Percentiles rank a stretch among this genome's conserved stretches.
Conservation (phyloP, 2,329 filamentous ascomycete species). For the Thyridium curvatum region DNA sequence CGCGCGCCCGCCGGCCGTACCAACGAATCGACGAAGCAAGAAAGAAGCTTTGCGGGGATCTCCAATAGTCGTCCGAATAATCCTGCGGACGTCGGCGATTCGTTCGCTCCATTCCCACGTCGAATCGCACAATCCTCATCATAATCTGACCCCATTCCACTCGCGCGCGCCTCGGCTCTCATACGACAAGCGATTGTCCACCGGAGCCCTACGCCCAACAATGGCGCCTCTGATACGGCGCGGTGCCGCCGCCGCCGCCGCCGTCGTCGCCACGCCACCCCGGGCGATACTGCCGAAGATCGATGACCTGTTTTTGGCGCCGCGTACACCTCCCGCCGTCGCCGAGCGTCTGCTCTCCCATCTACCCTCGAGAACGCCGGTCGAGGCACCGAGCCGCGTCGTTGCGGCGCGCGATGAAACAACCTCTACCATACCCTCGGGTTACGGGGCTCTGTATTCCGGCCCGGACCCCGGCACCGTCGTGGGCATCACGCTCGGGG, state of each 20-base stretch:
- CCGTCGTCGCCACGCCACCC: background rate
- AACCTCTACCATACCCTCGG: constrained; percentile 19
- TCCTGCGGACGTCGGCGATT: too few relatives aligned
- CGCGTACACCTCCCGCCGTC: background rate
- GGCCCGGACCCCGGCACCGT: constrained; percentile 26
- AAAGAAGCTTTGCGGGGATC: too few relatives aligned
- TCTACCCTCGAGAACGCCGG: constrained; percentile 2
- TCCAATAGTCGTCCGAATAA: too few relatives aligned
- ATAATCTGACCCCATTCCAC: too few relatives aligned
- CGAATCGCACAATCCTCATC: too few relatives aligned
- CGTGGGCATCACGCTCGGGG: constrained; percentile 30
- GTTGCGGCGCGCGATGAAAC: constrained; percentile 11
- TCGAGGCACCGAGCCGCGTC: constrained; percentile 8
- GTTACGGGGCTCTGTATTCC: constrained; percentile 17
- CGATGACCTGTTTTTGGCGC: background rate
- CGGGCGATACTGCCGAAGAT: background rate
- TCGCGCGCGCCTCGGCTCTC: too few relatives aligned
- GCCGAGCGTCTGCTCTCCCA: constrained; percentile 1
- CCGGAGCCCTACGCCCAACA: too few relatives aligned
- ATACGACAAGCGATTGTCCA: too few relatives aligned
- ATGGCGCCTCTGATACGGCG: background rate
- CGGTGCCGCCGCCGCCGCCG: background rate
- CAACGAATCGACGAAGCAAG: too few relatives aligned
- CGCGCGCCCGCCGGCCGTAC: too few relatives aligned
- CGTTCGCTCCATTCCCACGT: too few relatives aligned